phyloP scores from a whole-genome alignment of 805 yeast species.

The Saturnispora zaruensis region DNA sequence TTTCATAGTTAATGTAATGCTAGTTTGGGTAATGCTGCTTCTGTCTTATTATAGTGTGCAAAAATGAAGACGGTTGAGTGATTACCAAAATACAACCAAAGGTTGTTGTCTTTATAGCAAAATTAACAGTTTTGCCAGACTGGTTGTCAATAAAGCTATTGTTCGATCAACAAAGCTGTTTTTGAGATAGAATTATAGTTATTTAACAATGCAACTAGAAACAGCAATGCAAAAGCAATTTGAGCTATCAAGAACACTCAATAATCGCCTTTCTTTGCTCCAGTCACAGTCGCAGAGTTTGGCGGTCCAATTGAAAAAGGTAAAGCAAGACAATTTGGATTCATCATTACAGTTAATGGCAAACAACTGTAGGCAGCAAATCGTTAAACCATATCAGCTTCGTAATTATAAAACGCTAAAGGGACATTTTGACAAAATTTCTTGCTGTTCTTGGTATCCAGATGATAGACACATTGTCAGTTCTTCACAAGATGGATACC shows the following conservation, averaged over 20 bases:
- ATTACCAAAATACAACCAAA: background rate
- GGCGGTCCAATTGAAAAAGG: constrained; percentile 20
- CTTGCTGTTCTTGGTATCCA: constrained; percentile 58
- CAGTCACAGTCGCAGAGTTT: constrained; percentile 23
- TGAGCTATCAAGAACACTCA: constrained; percentile 18
- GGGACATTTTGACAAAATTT: constrained; percentile 70
- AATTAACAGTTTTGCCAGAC: background rate
- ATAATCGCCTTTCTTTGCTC: constrained; percentile 17
- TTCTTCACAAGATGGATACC: constrained; percentile 80
- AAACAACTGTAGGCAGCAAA: constrained; percentile 16
- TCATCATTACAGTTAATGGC: constrained; percentile 22
- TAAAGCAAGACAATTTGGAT: constrained; percentile 23
- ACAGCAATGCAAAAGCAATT: constrained; percentile 19
- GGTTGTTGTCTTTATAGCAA: background rate
- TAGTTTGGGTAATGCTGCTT: background rate
- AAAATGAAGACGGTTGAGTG: background rate
- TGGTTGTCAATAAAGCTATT: background rate
- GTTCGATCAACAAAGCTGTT: background rate
- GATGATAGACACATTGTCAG: constrained; percentile 57
- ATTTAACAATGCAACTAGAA: constrained; percentile 9
- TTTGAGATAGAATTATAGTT: background rate
- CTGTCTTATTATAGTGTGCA: background rate
- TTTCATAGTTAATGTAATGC: background rate
- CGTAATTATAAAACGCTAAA: constrained; percentile 29
- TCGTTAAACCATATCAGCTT: constrained; percentile 11